Conservation (phyloP, 1,284 basidiomycete species). For the Golubevia sp. region DNA sequence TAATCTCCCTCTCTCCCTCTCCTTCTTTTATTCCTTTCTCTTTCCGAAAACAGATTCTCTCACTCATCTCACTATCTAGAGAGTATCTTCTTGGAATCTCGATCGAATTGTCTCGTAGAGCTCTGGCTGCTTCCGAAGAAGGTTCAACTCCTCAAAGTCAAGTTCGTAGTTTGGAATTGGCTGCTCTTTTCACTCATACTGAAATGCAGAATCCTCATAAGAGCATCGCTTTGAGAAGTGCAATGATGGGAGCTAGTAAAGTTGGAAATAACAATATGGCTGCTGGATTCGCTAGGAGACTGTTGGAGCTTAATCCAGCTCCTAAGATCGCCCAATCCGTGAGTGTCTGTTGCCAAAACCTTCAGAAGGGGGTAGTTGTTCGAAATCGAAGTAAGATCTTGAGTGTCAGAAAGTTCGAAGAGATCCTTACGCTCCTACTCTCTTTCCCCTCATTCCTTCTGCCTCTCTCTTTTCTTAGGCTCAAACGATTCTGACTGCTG, state of each 20-base stretch:
- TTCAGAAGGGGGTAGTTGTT: no score
- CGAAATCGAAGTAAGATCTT: no score
- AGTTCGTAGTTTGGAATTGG: slow-evolving; percentile 53
- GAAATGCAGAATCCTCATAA: slow-evolving; percentile 58
- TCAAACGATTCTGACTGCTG: slow-evolving; percentile 50
- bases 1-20: no score
- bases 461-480: slow-evolving; percentile 17
- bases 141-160: slow-evolving; percentile 28
- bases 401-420: not conserved
- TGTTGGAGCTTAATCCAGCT: slow-evolving; percentile 44
- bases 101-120: slow-evolving; percentile 51
- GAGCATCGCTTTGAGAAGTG: slow-evolving; percentile 53
- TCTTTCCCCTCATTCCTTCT: not conserved
- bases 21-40: not conserved
- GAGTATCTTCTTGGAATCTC: slow-evolving; percentile 59
- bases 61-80: slow-evolving; percentile 49
- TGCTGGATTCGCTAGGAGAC: slow-evolving; percentile 48
- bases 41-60: slow-evolving; percentile 18
- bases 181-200: slow-evolving; percentile 57
- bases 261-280: slow-evolving; percentile 60
- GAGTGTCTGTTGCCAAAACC: slow-evolving; percentile 5
- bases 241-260: slow-evolving; percentile 55
- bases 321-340: slow-evolving; percentile 41
- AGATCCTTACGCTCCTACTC: not conserved
- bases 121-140: slow-evolving; percentile 23